phyloP scores from a whole-genome alignment of 108 stramenopile genomes.

The Nannochloropsis gaditana region DNA sequence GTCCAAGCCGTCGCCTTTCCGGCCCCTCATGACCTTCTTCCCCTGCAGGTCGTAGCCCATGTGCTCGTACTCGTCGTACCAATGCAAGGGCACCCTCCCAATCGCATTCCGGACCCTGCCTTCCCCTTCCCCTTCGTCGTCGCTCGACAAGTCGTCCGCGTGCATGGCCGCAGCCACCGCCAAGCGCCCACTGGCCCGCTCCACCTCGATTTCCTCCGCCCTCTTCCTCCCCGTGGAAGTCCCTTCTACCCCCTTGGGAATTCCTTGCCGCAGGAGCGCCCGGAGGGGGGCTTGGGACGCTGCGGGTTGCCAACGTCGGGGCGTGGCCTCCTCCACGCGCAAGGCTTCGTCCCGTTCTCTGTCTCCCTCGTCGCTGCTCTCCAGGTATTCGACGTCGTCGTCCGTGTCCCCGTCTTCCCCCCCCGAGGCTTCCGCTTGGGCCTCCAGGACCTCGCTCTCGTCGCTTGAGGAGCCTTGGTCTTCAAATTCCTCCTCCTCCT shows the following conservation, averaged over 20 bases:
- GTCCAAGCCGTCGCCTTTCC: constrained; percentile 49
- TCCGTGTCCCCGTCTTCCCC: constrained; percentile 20
- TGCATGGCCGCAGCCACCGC: constrained; percentile 38
- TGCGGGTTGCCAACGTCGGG: neutral
- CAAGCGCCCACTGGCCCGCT: constrained; percentile 24
- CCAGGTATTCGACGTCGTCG: neutral
- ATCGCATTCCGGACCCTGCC: constrained; percentile 66
- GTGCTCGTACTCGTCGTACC: constrained; percentile 87
- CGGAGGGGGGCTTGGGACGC: neutral
- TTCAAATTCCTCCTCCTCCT: constrained; percentile 47
- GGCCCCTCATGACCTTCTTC: constrained; percentile 65
- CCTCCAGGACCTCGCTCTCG: neutral
- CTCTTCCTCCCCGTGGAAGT: constrained; percentile 11
- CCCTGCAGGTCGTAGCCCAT: constrained; percentile 91
- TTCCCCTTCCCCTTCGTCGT: constrained; percentile 66
- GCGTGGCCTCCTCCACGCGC: neutral
- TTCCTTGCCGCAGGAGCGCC: neutral
- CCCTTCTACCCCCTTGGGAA: constrained; percentile 13
- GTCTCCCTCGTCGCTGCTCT: neutral
- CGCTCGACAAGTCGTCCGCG: constrained; percentile 87
- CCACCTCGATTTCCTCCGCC: neutral
- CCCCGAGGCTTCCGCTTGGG: neutral
- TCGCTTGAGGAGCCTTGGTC: constrained; percentile 42
- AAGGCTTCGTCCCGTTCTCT: neutral
- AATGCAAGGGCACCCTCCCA: constrained; percentile 89